Evolutionary conservation across 495 filamentous ascomycete species (phyloP).

Genomic region (Apiosordaria backusii): DNA sequence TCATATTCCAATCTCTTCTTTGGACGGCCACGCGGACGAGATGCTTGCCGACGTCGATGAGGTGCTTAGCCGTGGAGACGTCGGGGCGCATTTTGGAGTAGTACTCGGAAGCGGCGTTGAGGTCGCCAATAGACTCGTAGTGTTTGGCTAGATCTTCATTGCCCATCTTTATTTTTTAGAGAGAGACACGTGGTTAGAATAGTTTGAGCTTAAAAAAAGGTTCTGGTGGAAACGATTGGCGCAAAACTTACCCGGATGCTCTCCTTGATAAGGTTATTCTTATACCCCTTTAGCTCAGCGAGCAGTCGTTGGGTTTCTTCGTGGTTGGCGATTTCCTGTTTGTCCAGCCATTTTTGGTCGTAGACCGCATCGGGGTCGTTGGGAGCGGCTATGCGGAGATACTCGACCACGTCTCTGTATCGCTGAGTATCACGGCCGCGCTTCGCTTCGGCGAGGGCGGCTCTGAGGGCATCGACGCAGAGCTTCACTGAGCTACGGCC

Average conservation of each 20-base stretch:
- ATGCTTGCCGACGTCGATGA: constrained; percentile 43
- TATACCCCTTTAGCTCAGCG: constrained; percentile 83
- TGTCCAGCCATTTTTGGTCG: constrained; percentile 69
- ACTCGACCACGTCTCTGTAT: constrained; percentile 67
- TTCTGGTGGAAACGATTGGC: too few species aligned
- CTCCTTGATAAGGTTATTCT: constrained; percentile 96
- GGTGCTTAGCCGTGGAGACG: constrained; percentile 42
- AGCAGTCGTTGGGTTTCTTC: constrained; percentile 69
- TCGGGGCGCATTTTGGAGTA: constrained; percentile 47
- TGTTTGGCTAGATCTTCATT: constrained; percentile 49
- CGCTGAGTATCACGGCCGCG: constrained; percentile 65
- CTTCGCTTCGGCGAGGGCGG: constrained; percentile 73
- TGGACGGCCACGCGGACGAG: constrained; percentile 43
- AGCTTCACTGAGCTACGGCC: constrained; percentile 73
- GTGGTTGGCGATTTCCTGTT: constrained; percentile 58
- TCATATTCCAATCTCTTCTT: constrained; percentile 45
- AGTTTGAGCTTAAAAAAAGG: not conserved
- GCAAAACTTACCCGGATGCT: constrained; percentile 70
- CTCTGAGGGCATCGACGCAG: constrained; percentile 73
- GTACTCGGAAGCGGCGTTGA: constrained; percentile 38
- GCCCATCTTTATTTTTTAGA: constrained; percentile 40
- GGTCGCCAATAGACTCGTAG: constrained; percentile 41
- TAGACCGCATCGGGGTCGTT: constrained; percentile 61
- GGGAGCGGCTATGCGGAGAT: constrained; percentile 59
- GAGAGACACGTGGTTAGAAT: constrained; percentile 7